A percentile compares a stretch with the other conserved stretches of the same genome.
Conservation (phyloP, 805 yeast species). For the Wickerhamomyces ciferrii region DNA sequence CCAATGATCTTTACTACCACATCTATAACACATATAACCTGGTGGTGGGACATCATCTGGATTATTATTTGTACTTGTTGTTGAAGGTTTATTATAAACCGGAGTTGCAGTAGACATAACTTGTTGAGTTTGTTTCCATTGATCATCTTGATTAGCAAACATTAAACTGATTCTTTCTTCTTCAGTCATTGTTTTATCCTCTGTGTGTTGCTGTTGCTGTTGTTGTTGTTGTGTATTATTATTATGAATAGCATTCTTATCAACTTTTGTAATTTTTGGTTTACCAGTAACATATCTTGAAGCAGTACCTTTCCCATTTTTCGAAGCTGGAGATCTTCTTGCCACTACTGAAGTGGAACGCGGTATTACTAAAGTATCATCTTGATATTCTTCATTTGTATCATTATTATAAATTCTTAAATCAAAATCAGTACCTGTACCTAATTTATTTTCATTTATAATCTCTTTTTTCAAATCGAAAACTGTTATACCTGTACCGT, state of each 20-base stretch:
- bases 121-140: constrained; percentile 94
- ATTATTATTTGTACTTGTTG: constrained; percentile 18
- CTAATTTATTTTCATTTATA: constrained; percentile 71
- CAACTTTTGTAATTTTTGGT: constrained; percentile 43
- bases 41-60: constrained; percentile 86
- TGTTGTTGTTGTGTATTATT: constrained; percentile 5
- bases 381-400: constrained; percentile 68
- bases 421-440: constrained; percentile 82
- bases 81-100: constrained; percentile 48
- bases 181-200: constrained; percentile 53
- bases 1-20: constrained; percentile 96
- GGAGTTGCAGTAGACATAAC: constrained; percentile 83
- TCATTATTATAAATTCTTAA: constrained; percentile 67
- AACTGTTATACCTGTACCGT: constrained; percentile 94
- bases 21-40: constrained; percentile 92
- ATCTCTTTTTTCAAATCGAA: constrained; percentile 93
- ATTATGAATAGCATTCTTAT: constrained; percentile 13
- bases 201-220: constrained; percentile 10
- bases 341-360: constrained; percentile 83
- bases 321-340: constrained; percentile 66
- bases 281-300: constrained; percentile 69
- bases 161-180: constrained; percentile 85
- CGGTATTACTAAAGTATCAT: constrained; percentile 88
- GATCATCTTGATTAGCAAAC: constrained; percentile 91
- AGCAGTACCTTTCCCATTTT: constrained; percentile 44